Percentiles rank a stretch among this genome's conserved stretches.
Evolutionary conservation across 2,329 filamentous ascomycete genomes (phyloP).

Genomic region (Venturia asperata): DNA sequence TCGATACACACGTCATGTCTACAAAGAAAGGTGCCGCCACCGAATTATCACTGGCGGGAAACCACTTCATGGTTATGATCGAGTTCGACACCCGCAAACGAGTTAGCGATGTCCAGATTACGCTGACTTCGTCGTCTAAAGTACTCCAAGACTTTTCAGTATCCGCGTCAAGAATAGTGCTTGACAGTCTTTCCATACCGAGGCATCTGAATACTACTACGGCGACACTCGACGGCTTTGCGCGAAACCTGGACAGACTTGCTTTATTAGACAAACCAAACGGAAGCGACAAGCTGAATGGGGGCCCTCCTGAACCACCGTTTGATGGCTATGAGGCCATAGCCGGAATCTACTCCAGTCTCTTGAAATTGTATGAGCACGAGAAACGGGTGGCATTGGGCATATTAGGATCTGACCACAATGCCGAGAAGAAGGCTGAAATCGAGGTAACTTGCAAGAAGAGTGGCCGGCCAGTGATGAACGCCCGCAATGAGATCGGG

Average conservation of each 20-base stretch:
- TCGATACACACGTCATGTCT: constrained; percentile 36
- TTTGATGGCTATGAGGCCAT: constrained; percentile 73
- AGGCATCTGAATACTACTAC: constrained; percentile 56
- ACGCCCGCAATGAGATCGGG: constrained; percentile 59
- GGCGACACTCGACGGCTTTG: constrained; percentile 63
- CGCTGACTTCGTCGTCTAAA: constrained; percentile 53
- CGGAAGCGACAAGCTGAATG: constrained; percentile 29
- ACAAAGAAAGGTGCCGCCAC: constrained; percentile 22
- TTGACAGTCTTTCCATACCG: constrained; percentile 55
- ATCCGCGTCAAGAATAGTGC: constrained; percentile 58
- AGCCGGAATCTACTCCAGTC: constrained; percentile 62
- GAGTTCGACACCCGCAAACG: constrained; percentile 41
- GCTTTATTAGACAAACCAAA: constrained; percentile 66
- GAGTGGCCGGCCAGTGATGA: constrained; percentile 65
- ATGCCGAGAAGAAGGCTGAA: constrained; percentile 10
- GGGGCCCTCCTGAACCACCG: constrained; percentile 41
- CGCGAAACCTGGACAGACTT: constrained; percentile 62
- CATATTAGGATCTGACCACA: background rate
- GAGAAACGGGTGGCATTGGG: constrained; percentile 37
- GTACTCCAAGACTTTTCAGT: constrained; percentile 54
- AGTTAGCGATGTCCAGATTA: constrained; percentile 54
- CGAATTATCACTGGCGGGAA: constrained; percentile 30
- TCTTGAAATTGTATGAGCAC: constrained; percentile 63
- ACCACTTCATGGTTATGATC: constrained; percentile 30
- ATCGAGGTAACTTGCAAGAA: constrained; percentile 50